These are phyloP conservation scores for Fallopia convolvulus DNA, from an alignment of 148 eudicot species.

Conservation along the genomic window DNA sequence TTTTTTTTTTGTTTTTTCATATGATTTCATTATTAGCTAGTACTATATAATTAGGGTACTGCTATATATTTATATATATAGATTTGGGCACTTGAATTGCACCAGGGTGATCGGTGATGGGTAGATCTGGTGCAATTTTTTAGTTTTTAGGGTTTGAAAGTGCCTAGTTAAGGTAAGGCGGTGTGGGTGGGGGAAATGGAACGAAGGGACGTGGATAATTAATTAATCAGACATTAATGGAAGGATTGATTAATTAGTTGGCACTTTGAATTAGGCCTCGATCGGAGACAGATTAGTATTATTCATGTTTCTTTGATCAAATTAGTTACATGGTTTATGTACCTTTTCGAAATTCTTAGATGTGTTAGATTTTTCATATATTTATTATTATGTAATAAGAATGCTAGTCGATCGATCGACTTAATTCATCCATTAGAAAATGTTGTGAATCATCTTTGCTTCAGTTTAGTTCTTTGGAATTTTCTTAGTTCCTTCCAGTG, in stretches of 20 bases:
- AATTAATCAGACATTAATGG: not conserved
- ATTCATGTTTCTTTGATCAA: not conserved
- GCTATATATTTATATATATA: not conserved
- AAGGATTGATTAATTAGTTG: not conserved
- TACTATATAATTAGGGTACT: not conserved
- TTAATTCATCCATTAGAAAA: not conserved
- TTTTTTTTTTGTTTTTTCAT: not conserved
- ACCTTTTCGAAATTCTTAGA: not conserved
- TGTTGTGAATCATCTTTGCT: not conserved
- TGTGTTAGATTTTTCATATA: not conserved
- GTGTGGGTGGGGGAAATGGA: not conserved
- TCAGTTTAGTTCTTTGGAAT: no score
- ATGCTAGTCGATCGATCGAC: not conserved
- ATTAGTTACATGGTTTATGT: not conserved
- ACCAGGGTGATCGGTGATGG: not conserved
- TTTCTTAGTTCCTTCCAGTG: no score
- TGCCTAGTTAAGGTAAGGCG: not conserved
- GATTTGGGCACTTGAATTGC: not conserved
- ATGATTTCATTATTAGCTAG: not conserved
- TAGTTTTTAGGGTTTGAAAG: not conserved
- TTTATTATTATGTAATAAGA: not conserved
- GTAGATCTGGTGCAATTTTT: slow-evolving; percentile 7
- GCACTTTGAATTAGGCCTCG: not conserved
- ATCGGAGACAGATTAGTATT: not conserved
- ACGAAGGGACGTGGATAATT: not conserved